Conservation (phyloP, 805 yeast genomes). For the Kurtzmaniella cleridarum region DNA sequence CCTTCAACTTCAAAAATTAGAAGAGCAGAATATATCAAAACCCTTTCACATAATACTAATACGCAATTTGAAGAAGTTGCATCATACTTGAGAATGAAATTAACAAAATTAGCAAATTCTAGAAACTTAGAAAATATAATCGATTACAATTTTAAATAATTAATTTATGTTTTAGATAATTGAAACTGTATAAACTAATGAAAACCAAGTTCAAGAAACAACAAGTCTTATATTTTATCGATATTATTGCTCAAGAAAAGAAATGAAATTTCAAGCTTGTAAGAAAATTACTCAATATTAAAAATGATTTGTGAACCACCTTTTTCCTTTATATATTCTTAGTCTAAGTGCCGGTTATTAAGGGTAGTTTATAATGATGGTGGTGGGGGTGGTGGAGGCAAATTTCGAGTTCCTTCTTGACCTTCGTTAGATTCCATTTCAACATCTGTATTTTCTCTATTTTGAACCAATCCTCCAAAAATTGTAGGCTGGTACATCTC, state of each 20-base stretch:
- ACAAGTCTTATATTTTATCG: neutral
- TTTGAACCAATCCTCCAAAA: conserved; percentile 24
- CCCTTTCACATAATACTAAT: conserved; percentile 9
- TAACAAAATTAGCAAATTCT: neutral
- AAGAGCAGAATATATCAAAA: conserved; percentile 4
- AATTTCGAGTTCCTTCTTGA: conserved; percentile 15
- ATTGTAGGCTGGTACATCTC: conserved; percentile 38
- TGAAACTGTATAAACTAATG: neutral
- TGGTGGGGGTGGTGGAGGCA: conserved; percentile 9
- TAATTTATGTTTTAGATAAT: neutral
- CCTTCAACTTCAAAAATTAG: neutral
- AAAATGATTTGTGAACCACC: no score
- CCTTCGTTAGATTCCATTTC: conserved; percentile 22
- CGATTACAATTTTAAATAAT: no score
- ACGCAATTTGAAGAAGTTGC: conserved; percentile 12
- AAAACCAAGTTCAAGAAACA: neutral
- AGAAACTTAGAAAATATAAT: no score
- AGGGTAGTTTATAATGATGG: no score
- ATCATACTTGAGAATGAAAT: conserved; percentile 15
- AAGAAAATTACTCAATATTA: no score
- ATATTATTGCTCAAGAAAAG: conserved; percentile 9
- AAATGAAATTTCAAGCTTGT: conserved; percentile 6
- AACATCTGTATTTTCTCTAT: conserved; percentile 23
- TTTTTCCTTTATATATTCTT: no score
- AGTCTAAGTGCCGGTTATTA: no score